Conservation (phyloP, 768 basidiomycete genomes). For the Calocybe indica region DNA sequence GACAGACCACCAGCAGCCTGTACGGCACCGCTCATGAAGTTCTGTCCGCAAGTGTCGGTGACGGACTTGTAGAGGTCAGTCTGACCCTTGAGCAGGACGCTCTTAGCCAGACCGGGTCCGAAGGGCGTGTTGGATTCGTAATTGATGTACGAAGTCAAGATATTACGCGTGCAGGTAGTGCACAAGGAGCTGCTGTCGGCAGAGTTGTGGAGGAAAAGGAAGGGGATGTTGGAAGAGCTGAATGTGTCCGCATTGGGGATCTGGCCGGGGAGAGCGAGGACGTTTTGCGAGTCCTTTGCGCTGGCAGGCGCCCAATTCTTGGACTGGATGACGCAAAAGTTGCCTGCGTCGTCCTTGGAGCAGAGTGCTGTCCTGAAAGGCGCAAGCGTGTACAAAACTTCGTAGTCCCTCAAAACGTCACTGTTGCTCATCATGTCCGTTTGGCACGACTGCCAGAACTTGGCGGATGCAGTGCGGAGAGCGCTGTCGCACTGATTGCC, state of each 20-base stretch:
- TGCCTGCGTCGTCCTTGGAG: conserved; percentile 62
- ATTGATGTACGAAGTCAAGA: conserved; percentile 70
- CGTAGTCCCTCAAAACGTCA: conserved; percentile 64
- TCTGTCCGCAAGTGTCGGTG: conserved; percentile 55
- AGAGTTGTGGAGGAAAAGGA: conserved; percentile 67
- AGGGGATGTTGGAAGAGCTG: conserved; percentile 58
- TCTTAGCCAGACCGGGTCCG: conserved; percentile 63
- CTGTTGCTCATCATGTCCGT: conserved; percentile 17
- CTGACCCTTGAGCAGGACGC: conserved; percentile 64
- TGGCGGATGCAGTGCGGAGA: too few species aligned
- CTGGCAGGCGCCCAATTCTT: conserved; percentile 20
- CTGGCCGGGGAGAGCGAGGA: conserved; percentile 26
- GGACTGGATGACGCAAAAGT: conserved; percentile 62
- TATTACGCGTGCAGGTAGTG: conserved; percentile 72
- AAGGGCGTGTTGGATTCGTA: conserved; percentile 72
- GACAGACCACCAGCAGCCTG: conserved; percentile 63
- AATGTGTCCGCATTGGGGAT: conserved; percentile 55
- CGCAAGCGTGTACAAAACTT: conserved; percentile 65
- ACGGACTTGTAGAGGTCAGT: conserved; percentile 57
- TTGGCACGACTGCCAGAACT: too few species aligned
- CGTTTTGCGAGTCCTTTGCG: conserved; percentile 19
- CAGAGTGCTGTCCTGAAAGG: conserved; percentile 71
- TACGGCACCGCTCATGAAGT: conserved; percentile 64
- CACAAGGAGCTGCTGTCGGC: conserved; percentile 56
- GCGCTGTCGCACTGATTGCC: conserved; percentile 44